phyloP scores from a whole-genome alignment of 140 eudicot genomes.

The Flaveria floridana region DNA sequence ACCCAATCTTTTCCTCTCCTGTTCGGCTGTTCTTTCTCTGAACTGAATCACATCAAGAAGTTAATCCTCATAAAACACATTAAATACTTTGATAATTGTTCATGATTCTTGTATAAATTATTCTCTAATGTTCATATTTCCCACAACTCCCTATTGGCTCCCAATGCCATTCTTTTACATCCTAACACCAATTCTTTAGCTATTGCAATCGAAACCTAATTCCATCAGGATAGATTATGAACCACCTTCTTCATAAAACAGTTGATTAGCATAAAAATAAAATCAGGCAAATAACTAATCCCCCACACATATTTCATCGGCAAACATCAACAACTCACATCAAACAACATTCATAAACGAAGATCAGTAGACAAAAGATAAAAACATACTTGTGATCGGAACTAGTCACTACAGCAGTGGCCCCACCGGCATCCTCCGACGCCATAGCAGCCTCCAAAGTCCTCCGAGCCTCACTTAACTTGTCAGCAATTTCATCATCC shows the following conservation, averaged over 20 bases:
- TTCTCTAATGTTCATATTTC: conserved; percentile 14
- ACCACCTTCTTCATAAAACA: not conserved
- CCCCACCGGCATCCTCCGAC: conserved; percentile 46
- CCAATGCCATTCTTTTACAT: conserved; percentile 1
- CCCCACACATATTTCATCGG: not conserved
- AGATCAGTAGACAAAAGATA: not conserved
- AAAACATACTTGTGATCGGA: conserved; percentile 32
- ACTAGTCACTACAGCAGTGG: conserved; percentile 3
- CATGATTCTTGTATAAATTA: not conserved
- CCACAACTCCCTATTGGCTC: not conserved
- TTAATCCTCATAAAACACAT: not conserved
- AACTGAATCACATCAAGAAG: not conserved
- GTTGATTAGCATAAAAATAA: not conserved
- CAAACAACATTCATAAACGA: not conserved
- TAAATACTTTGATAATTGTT: not conserved
- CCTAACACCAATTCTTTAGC: conserved; percentile 7
- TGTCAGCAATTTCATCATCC: conserved; percentile 63
- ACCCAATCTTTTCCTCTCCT: not conserved
- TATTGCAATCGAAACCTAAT: not conserved
- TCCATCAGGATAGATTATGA: not conserved
- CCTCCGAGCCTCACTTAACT: conserved; percentile 54
- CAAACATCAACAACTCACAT: not conserved
- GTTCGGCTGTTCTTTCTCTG: not conserved
- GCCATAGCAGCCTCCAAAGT: conserved; percentile 62
- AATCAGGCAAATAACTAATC: not conserved